Base-by-base conservation (phyloP, 2,329 filamentous ascomycete species). In the Hymenotorrendiella dingleyae region DNA sequence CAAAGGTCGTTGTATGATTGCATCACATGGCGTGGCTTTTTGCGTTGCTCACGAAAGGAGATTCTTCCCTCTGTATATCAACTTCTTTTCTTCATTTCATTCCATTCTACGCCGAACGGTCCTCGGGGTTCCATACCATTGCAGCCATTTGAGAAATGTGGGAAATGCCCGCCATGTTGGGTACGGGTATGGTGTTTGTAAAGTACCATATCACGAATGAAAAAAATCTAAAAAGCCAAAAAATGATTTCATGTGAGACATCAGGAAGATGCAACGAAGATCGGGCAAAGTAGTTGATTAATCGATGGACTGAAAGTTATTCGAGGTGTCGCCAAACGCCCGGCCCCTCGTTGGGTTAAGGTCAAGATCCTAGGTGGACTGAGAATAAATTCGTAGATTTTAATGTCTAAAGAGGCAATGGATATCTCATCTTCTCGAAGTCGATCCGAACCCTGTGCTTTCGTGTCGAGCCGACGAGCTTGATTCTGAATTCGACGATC, bases 361-460 rank as follows among this genome's bases (percentile, higher is more conserved):
- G n/a, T n/a, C n/a, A n/a, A n/a, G n/a, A n/a, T n/a, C n/a, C n/a
- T n/a, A n/a, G n/a, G n/a, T n/a, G n/a, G n/a, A n/a, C n/a, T n/a
- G n/a, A n/a, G n/a, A n/a, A n/a, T n/a, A n/a, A n/a, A n/a, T n/a
- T n/a, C n/a, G n/a, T n/a, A n/a, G n/a, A n/a, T n/a, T n/a, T n/a
- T n/a, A n/a, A n/a, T n/a, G n/a, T n/a, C n/a, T n/a, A n/a, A n/a
- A n/a, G n/a, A n/a, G n/a, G n/a, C n/a, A n/a, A n/a, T n/a, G 12
- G 34, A 24, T 46, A 6, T 40, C 45, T 59, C n/a, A 82, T 53
- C 78, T 70, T 44, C 80, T 69, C 45, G 68, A 76, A 0, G 84
- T 87, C 7, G 79, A 82, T 7, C 84, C 84, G 57, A 86, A 88
- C 0, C 84, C 84, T 1, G 83, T 87, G 54, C 80, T 85, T 54